Evolutionary conservation across 106 monocot genomes (phyloP).

Genomic region (Allium fistulosum): DNA sequence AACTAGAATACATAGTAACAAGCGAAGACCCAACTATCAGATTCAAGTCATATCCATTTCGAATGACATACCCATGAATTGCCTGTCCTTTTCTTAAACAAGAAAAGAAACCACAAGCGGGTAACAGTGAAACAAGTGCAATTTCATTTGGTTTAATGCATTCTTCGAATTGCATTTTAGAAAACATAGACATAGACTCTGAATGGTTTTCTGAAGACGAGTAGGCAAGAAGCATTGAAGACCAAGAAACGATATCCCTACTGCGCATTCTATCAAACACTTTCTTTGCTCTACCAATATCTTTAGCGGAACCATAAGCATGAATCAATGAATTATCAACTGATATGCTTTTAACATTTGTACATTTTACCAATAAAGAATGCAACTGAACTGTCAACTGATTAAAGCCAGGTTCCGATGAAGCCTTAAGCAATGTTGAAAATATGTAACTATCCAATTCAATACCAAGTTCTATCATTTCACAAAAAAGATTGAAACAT

Average conservation of each 20-base stretch:
- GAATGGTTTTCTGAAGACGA: conserved; percentile 10
- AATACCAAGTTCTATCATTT: conserved; percentile 20
- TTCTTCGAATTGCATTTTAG: conserved; percentile 27
- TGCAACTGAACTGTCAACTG: conserved; percentile 13
- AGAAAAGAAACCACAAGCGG: conserved; percentile 44
- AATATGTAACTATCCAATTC: conserved; percentile 28
- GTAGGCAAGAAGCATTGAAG: conserved; percentile 21
- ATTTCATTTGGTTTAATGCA: conserved; percentile 32
- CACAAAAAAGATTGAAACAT: conserved; percentile 15
- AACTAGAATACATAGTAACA: conserved; percentile 39
- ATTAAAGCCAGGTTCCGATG: conserved; percentile 8
- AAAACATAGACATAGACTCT: conserved; percentile 31
- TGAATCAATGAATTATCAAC: conserved; percentile 43
- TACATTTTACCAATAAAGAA: conserved; percentile 20
- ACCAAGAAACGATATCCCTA: conserved; percentile 39
- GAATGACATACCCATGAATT: conserved; percentile 33
- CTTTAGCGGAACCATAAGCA: conserved; percentile 27
- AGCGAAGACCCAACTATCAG: conserved; percentile 26
- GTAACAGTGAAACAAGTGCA: conserved; percentile 37
- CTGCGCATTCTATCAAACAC: conserved; percentile 21
- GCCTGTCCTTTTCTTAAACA: conserved; percentile 39
- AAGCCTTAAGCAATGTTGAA: conserved; percentile 26
- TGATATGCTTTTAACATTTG: conserved; percentile 4
- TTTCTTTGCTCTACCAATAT: conserved; percentile 6
- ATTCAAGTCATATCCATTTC: conserved; percentile 28